Evolutionary conservation across 2,329 filamentous ascomycete genomes (phyloP).

Genomic region (Neodidymelliopsis sp.): DNA sequence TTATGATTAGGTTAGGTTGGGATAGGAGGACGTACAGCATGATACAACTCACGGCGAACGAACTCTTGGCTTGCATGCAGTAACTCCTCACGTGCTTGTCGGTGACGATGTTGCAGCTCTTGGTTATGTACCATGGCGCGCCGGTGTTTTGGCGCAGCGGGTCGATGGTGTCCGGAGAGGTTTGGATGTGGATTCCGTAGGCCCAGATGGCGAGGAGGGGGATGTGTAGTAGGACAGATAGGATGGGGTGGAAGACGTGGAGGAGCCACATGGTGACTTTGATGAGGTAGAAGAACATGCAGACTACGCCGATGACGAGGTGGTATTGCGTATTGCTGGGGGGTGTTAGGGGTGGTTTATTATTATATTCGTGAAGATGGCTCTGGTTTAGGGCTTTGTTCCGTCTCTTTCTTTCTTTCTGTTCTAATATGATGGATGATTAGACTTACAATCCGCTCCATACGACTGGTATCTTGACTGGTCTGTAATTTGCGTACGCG

Average conservation of each 20-base stretch:
- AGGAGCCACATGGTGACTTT: slow-evolving; percentile 75
- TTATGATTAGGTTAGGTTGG: too few relatives aligned
- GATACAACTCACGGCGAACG: slow-evolving; percentile 69
- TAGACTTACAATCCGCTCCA: slow-evolving; percentile 75
- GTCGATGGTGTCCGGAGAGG: slow-evolving; percentile 76
- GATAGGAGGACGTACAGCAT: slow-evolving; percentile 67
- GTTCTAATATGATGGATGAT: too few relatives aligned
- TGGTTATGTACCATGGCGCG: slow-evolving; percentile 77
- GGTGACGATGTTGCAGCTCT: slow-evolving; percentile 69
- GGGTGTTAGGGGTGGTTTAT: slow-evolving; percentile 8
- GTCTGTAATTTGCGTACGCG: slow-evolving; percentile 74
- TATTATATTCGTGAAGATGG: background rate
- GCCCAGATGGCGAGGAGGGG: slow-evolving; percentile 68
- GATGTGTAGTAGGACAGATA: slow-evolving; percentile 67
- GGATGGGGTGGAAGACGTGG: slow-evolving; percentile 72
- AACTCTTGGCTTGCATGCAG: slow-evolving; percentile 73
- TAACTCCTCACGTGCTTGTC: slow-evolving; percentile 62
- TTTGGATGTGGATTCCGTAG: slow-evolving; percentile 73
- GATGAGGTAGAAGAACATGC: slow-evolving; percentile 76
- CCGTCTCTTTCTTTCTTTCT: too few relatives aligned
- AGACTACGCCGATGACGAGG: slow-evolving; percentile 76
- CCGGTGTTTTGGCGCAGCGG: slow-evolving; percentile 65
- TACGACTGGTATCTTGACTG: slow-evolving; percentile 69
- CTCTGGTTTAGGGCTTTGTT: too few relatives aligned
- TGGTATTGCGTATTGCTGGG: slow-evolving; percentile 76